These are phyloP conservation scores for Thelonectria olida DNA, from an alignment of 2,329 filamentous ascomycete species.

Conservation along the genomic window DNA sequence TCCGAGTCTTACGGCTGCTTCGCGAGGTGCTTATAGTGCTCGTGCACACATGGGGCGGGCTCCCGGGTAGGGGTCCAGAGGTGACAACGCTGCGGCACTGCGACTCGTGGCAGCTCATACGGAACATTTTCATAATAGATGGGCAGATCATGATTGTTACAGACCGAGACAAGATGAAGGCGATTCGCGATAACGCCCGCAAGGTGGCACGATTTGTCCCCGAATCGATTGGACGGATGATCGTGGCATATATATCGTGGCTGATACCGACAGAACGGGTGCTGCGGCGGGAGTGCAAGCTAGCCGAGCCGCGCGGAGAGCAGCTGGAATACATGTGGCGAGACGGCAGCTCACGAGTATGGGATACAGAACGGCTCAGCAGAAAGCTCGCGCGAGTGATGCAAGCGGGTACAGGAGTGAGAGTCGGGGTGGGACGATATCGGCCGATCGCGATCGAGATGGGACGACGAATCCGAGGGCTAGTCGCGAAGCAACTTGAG, in stretches of 20 bases:
- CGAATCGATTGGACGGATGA: conserved; percentile 1
- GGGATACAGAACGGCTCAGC: neutral
- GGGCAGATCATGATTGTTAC: conserved; percentile 3
- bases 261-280: neutral
- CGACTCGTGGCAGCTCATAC: conserved; percentile 1
- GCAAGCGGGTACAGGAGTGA: neutral
- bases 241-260: conserved; percentile 18
- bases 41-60: conserved; percentile 12
- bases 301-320: neutral
- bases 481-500: neutral
- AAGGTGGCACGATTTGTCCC: neutral
- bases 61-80: neutral
- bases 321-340: neutral
- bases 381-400: neutral
- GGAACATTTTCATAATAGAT: conserved; percentile 8
- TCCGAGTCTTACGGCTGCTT: neutral
- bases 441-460: conserved; percentile 3
- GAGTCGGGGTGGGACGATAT: neutral
- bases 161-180: conserved; percentile 3
- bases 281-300: neutral
- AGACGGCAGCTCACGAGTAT: neutral
- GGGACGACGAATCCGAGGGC: neutral
- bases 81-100: neutral
- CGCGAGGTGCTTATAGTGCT: neutral
- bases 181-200: neutral